Evolutionary conservation across 495 filamentous ascomycete species (phyloP).

Genomic region (Bacidia gigantensis): DNA sequence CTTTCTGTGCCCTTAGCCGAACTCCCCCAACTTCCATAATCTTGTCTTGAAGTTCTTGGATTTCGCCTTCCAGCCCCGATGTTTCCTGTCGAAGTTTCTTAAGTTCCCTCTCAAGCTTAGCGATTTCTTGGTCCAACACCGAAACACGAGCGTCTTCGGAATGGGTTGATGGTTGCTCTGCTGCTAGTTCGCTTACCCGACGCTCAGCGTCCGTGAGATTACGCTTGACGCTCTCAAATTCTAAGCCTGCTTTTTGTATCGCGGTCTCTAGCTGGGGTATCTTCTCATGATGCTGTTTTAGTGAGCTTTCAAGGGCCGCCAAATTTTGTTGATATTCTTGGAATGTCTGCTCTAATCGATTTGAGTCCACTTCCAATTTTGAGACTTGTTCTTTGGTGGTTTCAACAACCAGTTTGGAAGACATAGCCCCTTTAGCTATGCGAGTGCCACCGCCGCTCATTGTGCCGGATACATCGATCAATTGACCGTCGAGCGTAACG

Average conservation of each 20-base stretch:
- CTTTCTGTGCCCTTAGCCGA: slow-evolving; percentile 74
- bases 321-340: slow-evolving; percentile 68
- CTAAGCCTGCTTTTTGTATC: slow-evolving; percentile 83
- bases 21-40: slow-evolving; percentile 98
- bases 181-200: slow-evolving; percentile 66
- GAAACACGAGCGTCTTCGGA: slow-evolving; percentile 57
- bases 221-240: slow-evolving; percentile 72
- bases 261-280: slow-evolving; percentile 77
- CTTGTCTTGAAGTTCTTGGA: slow-evolving; percentile 80
- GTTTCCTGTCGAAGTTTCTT: slow-evolving; percentile 70
- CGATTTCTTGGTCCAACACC: slow-evolving; percentile 61
- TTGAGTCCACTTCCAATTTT: slow-evolving; percentile 75
- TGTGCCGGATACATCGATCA: slow-evolving; percentile 94
- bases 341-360: slow-evolving; percentile 67
- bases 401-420: slow-evolving; percentile 77
- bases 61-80: slow-evolving; percentile 75
- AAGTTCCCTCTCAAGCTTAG: slow-evolving; percentile 60
- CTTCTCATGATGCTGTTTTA: slow-evolving; percentile 62
- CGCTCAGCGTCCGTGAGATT: slow-evolving; percentile 75
- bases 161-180: slow-evolving; percentile 65
- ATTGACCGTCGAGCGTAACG: slow-evolving; percentile 84
- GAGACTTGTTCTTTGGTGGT: slow-evolving; percentile 73
- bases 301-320: slow-evolving; percentile 54
- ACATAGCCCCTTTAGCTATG: slow-evolving; percentile 84
- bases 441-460: slow-evolving; percentile 94